Conservation (phyloP, 495 filamentous ascomycete genomes). For the Lophiostoma macrostomum region DNA sequence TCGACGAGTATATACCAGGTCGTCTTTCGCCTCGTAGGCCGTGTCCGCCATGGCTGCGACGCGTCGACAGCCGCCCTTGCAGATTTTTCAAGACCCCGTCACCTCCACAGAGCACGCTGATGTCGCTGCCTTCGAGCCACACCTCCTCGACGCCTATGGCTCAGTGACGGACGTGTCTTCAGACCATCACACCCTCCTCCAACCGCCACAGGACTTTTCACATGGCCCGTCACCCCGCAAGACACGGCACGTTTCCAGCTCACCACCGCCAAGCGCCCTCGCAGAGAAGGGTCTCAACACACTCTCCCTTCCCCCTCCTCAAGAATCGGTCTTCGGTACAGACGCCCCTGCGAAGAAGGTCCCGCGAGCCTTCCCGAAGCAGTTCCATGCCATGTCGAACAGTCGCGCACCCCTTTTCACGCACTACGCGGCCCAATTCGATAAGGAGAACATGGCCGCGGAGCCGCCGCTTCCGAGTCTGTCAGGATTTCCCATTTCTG, state of each 20-base stretch:
- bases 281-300: conserved; percentile 49
- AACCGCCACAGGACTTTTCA: conserved; percentile 26
- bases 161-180: conserved; percentile 44
- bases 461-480: conserved; percentile 3
- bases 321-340: conserved; percentile 62
- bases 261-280: conserved; percentile 41
- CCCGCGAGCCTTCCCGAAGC: conserved; percentile 30
- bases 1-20: conserved; percentile 13
- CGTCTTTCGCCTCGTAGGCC: conserved; percentile 13
- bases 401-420: conserved; percentile 64
- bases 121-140: conserved; percentile 49
- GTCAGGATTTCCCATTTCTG: conserved; percentile 51
- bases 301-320: conserved; percentile 71
- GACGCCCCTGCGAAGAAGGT: conserved; percentile 79
- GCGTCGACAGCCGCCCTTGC: conserved; percentile 58
- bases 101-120: conserved; percentile 43
- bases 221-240: conserved; percentile 33
- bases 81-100: conserved; percentile 63
- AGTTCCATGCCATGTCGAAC: conserved; percentile 34
- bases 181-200: conserved; percentile 45
- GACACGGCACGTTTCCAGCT: conserved; percentile 38
- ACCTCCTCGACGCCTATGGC: conserved; percentile 49
- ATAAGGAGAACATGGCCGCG: conserved; percentile 63
- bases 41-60: conserved; percentile 58
- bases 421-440: conserved; percentile 55